Evolutionary conservation across 345 rosid genomes (phyloP), one percentile per base, ranked within the genome.

Genomic region (Turritis glabra): DNA sequence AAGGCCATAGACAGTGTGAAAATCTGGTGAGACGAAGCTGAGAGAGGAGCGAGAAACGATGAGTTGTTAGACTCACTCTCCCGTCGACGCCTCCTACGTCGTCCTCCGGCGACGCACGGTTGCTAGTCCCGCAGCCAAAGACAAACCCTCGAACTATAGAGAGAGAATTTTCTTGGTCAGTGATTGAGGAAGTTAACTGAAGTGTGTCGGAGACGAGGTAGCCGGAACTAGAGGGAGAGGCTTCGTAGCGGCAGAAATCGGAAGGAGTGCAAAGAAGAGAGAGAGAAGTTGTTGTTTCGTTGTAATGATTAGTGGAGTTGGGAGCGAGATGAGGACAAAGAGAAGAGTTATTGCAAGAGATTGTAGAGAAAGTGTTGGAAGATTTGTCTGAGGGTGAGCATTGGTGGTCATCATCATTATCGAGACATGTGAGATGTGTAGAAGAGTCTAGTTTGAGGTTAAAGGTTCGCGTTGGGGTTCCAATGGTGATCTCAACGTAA

Each of bases 201-300:
- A 78, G 57, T 19, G 81, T 78, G 69, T 78, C 81, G 74, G 81
- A 72, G 4, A 72, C 78, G 14, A 78, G 77, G 51, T 72, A 59
- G 51, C 81, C 77, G 3, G 69, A 17, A 50, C 64, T 78, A 10
- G 55, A 64, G 1, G 73, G 12, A 29, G 76, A 67, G 51, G 51
- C 51, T 11, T 78, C 69, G 59, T 78, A 78, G 22, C 73, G 73
- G 18, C 78, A 78, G 18, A 30, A 72, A 1, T 58, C 15, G 21
- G 81, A 65, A 29, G 73, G 73, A 12, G 52, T 66, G 44, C 77
- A 78, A 1, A 72, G 56, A 65, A 78, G 74, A 72, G 77, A 72
- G 1, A 72, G 37, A 56, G 72, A 43, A 3, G 54, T 23, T 46
- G 46, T 75, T 60, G 79, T 68, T 29, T n/a, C 8, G 9, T 75